phyloP scores from a whole-genome alignment of 768 basidiomycete genomes.

The Suillus ampliporus region DNA sequence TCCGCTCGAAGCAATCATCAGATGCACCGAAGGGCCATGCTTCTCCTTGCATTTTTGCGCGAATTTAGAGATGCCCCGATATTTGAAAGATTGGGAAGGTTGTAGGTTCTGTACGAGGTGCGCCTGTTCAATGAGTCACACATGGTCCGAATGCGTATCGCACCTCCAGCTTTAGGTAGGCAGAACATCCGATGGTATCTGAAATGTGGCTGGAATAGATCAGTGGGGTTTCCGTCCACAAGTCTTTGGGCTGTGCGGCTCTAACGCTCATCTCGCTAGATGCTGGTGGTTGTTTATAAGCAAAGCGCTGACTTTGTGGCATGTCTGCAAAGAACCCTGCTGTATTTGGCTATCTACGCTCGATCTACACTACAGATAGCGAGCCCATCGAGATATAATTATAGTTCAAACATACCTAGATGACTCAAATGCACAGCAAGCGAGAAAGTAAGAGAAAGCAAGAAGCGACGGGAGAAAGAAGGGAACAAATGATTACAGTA shows the following conservation, averaged over 20 bases:
- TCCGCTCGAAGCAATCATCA: conserved; percentile 77
- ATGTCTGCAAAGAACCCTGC: neutral
- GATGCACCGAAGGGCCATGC: conserved; percentile 60
- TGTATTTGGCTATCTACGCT: neutral
- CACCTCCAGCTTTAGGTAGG: conserved; percentile 79
- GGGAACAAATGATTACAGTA: neutral
- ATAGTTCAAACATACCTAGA: neutral
- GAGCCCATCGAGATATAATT: neutral
- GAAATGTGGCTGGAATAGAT: conserved; percentile 67
- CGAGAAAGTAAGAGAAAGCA: neutral
- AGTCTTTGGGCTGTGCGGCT: conserved; percentile 16
- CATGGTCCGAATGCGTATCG: conserved; percentile 19
- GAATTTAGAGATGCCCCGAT: conserved; percentile 70
- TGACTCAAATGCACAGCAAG: neutral
- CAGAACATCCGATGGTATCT: conserved; percentile 51
- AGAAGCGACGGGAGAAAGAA: neutral
- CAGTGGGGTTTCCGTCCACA: conserved; percentile 72
- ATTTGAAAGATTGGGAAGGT: conserved; percentile 78
- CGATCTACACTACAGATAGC: neutral
- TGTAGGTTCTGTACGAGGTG: conserved; percentile 62
- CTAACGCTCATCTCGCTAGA: conserved; percentile 15
- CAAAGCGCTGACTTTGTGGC: neutral
- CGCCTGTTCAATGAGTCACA: neutral
- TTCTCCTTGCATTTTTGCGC: conserved; percentile 53
- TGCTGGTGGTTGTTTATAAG: neutral